Evolutionary conservation across 257 asterid species (phyloP).

Genomic region (Gentiana macrophylla): DNA sequence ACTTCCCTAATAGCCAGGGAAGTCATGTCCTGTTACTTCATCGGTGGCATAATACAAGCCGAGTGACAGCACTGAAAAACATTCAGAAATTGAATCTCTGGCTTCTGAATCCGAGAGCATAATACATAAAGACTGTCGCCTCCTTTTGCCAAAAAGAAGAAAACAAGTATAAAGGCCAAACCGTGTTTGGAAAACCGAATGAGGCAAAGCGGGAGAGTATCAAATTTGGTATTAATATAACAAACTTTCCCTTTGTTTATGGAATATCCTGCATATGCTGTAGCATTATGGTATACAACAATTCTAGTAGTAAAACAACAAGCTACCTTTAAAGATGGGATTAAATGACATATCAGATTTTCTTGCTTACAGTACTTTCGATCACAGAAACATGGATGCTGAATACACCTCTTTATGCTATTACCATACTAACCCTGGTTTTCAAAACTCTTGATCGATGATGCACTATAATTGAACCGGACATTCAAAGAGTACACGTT

Average conservation of each 20-base stretch:
- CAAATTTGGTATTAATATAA: conserved; percentile 56
- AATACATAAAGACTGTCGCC: conserved; percentile 53
- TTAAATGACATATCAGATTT: conserved; percentile 61
- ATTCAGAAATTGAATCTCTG: conserved; percentile 54
- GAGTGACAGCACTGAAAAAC: conserved; percentile 41
- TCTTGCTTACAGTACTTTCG: conserved; percentile 74
- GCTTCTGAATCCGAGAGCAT: conserved; percentile 53
- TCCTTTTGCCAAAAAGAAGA: conserved; percentile 65
- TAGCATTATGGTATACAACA: conserved; percentile 71
- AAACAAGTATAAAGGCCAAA: conserved; percentile 43
- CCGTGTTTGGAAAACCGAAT: conserved; percentile 33
- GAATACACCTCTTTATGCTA: conserved; percentile 59
- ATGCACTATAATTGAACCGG: conserved; percentile 50
- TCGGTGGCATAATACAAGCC: conserved; percentile 83
- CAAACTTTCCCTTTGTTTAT: conserved; percentile 62
- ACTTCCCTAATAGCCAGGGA: conserved; percentile 9
- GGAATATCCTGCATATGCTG: conserved; percentile 74
- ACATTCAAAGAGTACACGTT: conserved; percentile 30
- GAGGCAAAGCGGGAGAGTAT: conserved; percentile 38
- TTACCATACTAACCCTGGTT: conserved; percentile 53
- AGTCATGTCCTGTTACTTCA: conserved; percentile 84
- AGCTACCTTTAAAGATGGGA: conserved; percentile 53
- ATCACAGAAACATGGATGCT: conserved; percentile 77
- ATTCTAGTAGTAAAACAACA: conserved; percentile 45
- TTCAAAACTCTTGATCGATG: conserved; percentile 49